Evolutionary conservation across 2,329 filamentous ascomycete genomes (phyloP).

Genomic region (Venturia effusa): DNA sequence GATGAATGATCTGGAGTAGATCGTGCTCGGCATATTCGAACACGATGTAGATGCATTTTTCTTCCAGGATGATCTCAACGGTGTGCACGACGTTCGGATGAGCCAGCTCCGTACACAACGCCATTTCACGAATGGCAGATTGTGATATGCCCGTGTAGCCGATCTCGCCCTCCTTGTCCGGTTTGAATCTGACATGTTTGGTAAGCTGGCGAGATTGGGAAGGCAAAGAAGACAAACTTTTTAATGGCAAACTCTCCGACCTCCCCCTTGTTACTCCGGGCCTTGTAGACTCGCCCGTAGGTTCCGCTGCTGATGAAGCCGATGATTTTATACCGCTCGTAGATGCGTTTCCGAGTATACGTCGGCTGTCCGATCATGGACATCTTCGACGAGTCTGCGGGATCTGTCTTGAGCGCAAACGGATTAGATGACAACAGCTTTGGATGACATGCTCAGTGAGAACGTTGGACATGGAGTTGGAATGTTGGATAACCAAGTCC

Average conservation of each 20-base stretch:
- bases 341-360: constrained; percentile 20
- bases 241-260: constrained; percentile 93
- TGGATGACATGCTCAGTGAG: neutral
- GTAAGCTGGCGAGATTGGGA: neutral
- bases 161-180: constrained; percentile 94
- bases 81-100: constrained; percentile 85
- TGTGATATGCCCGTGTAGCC: constrained; percentile 97
- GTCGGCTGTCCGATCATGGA: neutral
- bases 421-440: neutral
- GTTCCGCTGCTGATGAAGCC: constrained; percentile 98
- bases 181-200: constrained; percentile 57
- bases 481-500: neutral
- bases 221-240: constrained; percentile 50
- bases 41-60: constrained; percentile 99
- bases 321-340: constrained; percentile 89
- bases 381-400: neutral
- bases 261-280: constrained; percentile 61
- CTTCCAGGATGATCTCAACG: constrained; percentile 91
- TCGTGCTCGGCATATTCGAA: constrained; percentile 99
- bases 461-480: neutral
- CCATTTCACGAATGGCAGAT: constrained; percentile 95
- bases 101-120: constrained; percentile 80
- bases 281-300: constrained; percentile 97
- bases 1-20: constrained; percentile 92
- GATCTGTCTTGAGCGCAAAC: neutral